These are phyloP conservation scores for Flaveria sonorensis DNA, from an alignment of 129 eudicot species.

Conservation along the genomic window DNA sequence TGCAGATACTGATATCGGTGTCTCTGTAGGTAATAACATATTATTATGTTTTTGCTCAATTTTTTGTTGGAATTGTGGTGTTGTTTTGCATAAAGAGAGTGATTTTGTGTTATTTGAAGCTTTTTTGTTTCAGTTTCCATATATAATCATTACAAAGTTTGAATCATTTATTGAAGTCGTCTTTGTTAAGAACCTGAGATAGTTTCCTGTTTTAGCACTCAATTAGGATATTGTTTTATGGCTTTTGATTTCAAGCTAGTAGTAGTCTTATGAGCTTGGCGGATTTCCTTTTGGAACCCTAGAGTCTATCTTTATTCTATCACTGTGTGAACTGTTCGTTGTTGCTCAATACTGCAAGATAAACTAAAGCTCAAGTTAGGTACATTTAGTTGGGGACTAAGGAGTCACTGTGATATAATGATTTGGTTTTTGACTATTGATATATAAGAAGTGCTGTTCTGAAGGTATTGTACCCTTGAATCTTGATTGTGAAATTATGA, in stretches of 20 bases:
- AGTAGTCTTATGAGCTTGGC: background rate
- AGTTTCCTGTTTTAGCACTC: background rate
- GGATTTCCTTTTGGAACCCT: conserved; percentile 5
- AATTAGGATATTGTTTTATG: conserved; percentile 22
- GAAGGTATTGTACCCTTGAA: background rate
- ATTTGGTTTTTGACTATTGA: background rate
- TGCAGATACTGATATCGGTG: conserved; percentile 94
- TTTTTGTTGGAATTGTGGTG: background rate
- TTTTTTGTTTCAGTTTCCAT: background rate
- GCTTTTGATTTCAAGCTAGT: background rate
- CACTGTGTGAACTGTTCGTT: too few species aligned
- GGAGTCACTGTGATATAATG: background rate
- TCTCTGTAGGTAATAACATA: conserved; percentile 71
- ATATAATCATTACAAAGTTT: background rate
- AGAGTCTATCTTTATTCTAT: background rate
- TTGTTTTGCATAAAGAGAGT: background rate
- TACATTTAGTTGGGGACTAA: background rate
- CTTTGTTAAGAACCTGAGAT: background rate
- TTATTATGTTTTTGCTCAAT: background rate
- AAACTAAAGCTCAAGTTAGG: background rate
- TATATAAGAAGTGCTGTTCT: background rate
- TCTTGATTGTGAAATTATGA: background rate
- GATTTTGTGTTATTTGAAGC: background rate
- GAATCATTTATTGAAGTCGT: conserved; percentile 1
- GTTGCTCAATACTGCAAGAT: too few species aligned